Conservation (phyloP, 192 early-diverging fungal species). For the Allomyces macrogynus region DNA sequence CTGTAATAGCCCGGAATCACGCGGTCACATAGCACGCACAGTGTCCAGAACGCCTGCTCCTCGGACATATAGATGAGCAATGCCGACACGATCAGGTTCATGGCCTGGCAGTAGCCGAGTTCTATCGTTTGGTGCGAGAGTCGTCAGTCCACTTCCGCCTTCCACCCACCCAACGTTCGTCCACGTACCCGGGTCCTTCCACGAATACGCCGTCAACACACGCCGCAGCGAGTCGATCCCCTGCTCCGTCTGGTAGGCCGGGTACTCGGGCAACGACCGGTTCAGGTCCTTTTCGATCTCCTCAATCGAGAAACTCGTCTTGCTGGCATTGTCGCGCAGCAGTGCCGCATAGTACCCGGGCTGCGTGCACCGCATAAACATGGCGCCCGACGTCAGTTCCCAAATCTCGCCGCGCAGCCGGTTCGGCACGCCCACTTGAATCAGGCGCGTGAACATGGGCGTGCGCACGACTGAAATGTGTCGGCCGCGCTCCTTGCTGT, state of each 20-base stretch:
- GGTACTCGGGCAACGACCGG: conserved; percentile 80
- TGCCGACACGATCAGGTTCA: conserved; percentile 95
- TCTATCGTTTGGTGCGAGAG: conserved; percentile 22
- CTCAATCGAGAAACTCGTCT: conserved; percentile 57
- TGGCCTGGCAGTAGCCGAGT: conserved; percentile 98
- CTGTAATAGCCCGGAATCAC: conserved; percentile 91
- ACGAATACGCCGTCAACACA: conserved; percentile 68
- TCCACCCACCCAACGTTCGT: too few relatives aligned
- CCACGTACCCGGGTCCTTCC: conserved; percentile 33
- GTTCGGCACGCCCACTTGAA: conserved; percentile 75
- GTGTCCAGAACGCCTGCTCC: conserved; percentile 93
- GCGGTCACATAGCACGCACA: conserved; percentile 72
- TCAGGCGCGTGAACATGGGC: conserved; percentile 69
- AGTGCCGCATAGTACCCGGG: conserved; percentile 59
- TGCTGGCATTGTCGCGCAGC: conserved; percentile 44
- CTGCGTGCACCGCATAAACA: conserved; percentile 69
- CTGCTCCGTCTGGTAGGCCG: conserved; percentile 71
- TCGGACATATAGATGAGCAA: conserved; percentile 85
- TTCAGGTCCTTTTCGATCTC: conserved; percentile 96
- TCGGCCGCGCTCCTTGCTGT: conserved; percentile 49
- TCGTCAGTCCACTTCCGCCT: too few relatives aligned
- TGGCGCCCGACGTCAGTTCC: conserved; percentile 77
- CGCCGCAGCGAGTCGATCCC: conserved; percentile 85
- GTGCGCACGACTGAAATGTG: conserved; percentile 66
- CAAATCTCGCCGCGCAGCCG: conserved; percentile 77